Percentiles rank a stretch among this genome's conserved stretches.
phyloP scores from a whole-genome alignment of 768 basidiomycete species.

The Cystobasidium ongulense region DNA sequence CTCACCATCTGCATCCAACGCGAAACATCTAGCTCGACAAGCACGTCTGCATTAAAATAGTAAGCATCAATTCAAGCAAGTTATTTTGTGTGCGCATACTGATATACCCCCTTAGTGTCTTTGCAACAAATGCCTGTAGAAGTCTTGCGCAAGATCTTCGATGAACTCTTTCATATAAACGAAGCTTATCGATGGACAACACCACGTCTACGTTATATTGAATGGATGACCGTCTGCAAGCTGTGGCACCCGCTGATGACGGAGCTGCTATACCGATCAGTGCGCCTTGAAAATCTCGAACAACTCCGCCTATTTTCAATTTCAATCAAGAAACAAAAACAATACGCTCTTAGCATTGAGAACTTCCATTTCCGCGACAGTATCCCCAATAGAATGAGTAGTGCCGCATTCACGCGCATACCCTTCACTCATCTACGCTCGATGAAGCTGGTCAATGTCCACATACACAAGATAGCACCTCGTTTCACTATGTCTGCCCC shows the following conservation, averaged over 20 bases:
- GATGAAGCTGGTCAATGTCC: neutral
- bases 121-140: neutral
- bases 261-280: neutral
- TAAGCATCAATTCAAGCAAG: too few relatives aligned
- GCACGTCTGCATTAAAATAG: too few relatives aligned
- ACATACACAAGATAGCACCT: neutral
- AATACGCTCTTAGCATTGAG: neutral
- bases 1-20: too few relatives aligned
- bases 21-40: too few relatives aligned
- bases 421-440: neutral
- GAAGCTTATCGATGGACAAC: neutral
- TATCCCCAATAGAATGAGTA: neutral
- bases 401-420: neutral
- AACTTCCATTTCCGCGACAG: neutral
- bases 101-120: neutral
- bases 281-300: neutral
- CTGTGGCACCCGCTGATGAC: neutral
- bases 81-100: neutral
- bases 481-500: neutral
- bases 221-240: constrained; percentile 9
- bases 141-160: constrained; percentile 4
- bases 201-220: neutral
- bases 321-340: neutral
- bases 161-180: neutral
- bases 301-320: neutral